Percentiles rank a stretch among this genome's conserved stretches.
phyloP scores from a whole-genome alignment of 2,329 filamentous ascomycete species.

The Gnomoniopsis smithogilvyi region DNA sequence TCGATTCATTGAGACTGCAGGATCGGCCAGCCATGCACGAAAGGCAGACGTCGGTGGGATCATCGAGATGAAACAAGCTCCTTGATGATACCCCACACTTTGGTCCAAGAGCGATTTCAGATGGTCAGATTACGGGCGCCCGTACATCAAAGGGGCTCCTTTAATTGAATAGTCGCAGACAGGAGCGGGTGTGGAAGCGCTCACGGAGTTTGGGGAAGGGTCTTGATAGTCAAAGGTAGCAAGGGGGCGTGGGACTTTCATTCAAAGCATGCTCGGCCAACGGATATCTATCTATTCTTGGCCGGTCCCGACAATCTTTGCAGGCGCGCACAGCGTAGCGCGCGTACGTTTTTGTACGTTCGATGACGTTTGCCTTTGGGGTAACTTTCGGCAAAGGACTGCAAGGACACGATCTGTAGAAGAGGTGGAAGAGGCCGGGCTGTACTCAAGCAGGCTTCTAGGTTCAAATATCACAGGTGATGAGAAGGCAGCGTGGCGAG shows the following conservation, averaged over 20 bases:
- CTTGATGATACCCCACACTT: background rate
- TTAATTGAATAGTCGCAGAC: background rate
- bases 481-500: background rate
- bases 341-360: background rate
- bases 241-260: background rate
- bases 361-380: background rate
- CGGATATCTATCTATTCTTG: background rate
- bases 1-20: slow-evolving; percentile 87
- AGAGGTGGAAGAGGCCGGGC: background rate
- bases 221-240: background rate
- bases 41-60: slow-evolving; percentile 58
- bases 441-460: background rate
- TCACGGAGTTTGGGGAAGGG: background rate
- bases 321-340: slow-evolving; percentile 1
- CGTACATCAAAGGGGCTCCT: background rate
- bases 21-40: slow-evolving; percentile 61
- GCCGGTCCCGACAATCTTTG: slow-evolving; percentile 3
- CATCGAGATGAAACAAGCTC: slow-evolving; percentile 38
- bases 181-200: background rate
- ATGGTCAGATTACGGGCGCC: background rate
- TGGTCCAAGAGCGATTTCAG: background rate
- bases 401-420: background rate
- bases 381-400: background rate
- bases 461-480: background rate
- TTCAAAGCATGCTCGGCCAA: slow-evolving; percentile 3